Conservation (phyloP, 805 yeast species). For the Ogataea neopini region DNA sequence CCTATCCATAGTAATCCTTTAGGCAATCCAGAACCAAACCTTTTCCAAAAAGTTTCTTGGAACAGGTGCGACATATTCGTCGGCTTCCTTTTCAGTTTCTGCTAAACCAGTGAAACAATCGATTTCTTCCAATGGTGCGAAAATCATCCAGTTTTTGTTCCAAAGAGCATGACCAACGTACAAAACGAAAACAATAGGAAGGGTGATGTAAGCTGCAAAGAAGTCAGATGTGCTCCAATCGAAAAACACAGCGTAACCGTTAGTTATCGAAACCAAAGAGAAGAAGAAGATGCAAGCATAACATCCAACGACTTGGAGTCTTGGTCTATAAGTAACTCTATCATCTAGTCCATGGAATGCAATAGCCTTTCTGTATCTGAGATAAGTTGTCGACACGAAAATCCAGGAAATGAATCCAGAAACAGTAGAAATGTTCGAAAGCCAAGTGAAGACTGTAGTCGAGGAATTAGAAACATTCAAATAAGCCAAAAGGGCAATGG, state of each 20-base stretch:
- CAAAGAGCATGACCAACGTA: conserved; percentile 60
- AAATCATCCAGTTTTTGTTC: conserved; percentile 45
- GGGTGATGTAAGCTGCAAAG: conserved; percentile 70
- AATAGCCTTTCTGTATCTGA: conserved; percentile 68
- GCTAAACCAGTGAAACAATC: conserved; percentile 64
- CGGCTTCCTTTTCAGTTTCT: conserved; percentile 56
- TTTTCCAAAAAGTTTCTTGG: conserved; percentile 44
- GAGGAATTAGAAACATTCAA: conserved; percentile 56
- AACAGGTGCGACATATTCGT: conserved; percentile 37
- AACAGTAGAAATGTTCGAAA: conserved; percentile 62
- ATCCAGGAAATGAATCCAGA: conserved; percentile 71
- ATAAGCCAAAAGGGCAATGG: conserved; percentile 49
- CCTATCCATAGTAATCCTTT: neutral
- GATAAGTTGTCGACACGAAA: conserved; percentile 50
- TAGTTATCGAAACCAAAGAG: conserved; percentile 59
- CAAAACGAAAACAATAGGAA: conserved; percentile 54
- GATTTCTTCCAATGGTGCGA: conserved; percentile 54
- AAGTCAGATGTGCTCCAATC: conserved; percentile 56
- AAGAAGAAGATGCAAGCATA: conserved; percentile 51
- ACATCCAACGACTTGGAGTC: conserved; percentile 58
- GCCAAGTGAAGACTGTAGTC: conserved; percentile 60
- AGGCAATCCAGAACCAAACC: conserved; percentile 46
- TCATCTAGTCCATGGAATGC: conserved; percentile 50
- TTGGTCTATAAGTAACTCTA: conserved; percentile 58
- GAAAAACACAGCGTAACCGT: conserved; percentile 71